Evolutionary conservation across 805 yeast species (phyloP).

Genomic region (Wickerhamomyces mucosus): DNA sequence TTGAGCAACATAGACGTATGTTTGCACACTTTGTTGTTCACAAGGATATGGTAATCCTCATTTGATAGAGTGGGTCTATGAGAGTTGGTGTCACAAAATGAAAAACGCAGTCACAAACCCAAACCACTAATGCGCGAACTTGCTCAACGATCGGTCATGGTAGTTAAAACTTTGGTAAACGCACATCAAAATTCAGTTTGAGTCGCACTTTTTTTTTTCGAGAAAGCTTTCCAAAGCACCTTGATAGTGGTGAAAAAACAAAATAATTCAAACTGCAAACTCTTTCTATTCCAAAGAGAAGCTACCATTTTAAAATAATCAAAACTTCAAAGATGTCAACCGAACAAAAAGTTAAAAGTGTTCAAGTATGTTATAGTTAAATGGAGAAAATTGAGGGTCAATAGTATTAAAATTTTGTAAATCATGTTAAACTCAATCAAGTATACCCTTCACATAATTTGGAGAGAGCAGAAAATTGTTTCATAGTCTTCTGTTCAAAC

Average conservation of each 20-base stretch:
- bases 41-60: no score
- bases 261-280: constrained; percentile 16
- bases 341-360: constrained; percentile 53
- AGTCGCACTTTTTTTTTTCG: constrained; percentile 8
- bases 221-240: constrained; percentile 2
- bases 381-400: constrained; percentile 1
- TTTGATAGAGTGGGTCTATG: no score
- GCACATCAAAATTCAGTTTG: no score
- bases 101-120: constrained; percentile 9
- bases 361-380: constrained; percentile 57
- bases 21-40: no score
- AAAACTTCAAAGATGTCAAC: constrained; percentile 42
- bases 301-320: no score
- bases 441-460: not conserved
- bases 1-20: no score
- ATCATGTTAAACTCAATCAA: not conserved
- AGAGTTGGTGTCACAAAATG: no score
- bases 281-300: constrained; percentile 4
- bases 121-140: constrained; percentile 1
- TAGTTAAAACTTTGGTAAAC: no score
- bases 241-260: no score
- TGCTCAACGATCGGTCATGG: not conserved
- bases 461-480: not conserved
- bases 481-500: not conserved
- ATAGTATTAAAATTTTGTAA: not conserved